Evolutionary conservation across 2,329 filamentous ascomycete genomes (phyloP).

Genomic region (Scedosporium apiospermum): DNA sequence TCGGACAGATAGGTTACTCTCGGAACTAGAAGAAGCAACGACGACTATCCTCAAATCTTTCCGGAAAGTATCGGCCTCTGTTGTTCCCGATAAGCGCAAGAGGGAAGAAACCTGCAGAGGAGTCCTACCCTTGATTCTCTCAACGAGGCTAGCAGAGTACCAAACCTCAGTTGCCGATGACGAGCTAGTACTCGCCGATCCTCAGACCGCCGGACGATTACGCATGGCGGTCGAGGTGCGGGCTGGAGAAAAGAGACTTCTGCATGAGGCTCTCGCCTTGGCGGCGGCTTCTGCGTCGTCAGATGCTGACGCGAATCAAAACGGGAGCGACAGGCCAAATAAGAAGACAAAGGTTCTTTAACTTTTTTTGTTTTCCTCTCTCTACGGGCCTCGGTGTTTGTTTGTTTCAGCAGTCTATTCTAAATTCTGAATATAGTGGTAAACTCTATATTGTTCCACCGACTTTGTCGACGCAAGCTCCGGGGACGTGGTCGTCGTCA

Average conservation of each 20-base stretch:
- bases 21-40: constrained; percentile 43
- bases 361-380: neutral
- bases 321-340: constrained; percentile 17
- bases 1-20: constrained; percentile 31
- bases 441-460: no score
- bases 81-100: constrained; percentile 38
- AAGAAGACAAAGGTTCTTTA: constrained; percentile 19
- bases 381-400: neutral
- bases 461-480: no score
- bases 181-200: constrained; percentile 27
- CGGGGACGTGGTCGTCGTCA: no score
- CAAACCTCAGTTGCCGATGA: constrained; percentile 26
- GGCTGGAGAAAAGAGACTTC: constrained; percentile 61
- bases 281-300: constrained; percentile 17
- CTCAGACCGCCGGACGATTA: constrained; percentile 21
- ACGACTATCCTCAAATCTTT: constrained; percentile 38
- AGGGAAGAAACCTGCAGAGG: constrained; percentile 35
- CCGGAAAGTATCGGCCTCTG: constrained; percentile 31
- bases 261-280: constrained; percentile 40
- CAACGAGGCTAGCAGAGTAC: constrained; percentile 30
- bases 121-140: constrained; percentile 28
- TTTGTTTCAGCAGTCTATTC: neutral
- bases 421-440: no score
- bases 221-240: constrained; percentile 60
- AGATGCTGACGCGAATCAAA: constrained; percentile 11